Evolutionary conservation across 1,284 basidiomycete genomes (phyloP).

Genomic region (Singerocomus inundabilis): DNA sequence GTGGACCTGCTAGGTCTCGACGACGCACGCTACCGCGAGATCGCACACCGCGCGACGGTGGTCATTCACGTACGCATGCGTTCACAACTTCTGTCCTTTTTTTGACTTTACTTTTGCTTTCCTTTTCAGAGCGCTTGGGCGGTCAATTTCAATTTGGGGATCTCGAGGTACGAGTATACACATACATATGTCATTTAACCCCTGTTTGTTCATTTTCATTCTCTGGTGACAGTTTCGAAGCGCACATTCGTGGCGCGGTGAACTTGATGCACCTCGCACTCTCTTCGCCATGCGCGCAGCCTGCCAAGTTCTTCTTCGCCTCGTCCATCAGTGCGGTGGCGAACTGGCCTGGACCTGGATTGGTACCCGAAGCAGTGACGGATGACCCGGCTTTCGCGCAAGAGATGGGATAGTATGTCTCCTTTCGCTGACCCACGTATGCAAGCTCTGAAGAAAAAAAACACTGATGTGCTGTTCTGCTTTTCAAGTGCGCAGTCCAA

Average conservation of each 20-base stretch:
- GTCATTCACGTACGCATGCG: slow-evolving; percentile 48
- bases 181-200: too few relatives aligned
- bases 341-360: slow-evolving; percentile 30
- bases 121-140: slow-evolving; percentile 43
- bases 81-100: slow-evolving; percentile 19
- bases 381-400: slow-evolving; percentile 39
- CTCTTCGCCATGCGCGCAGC: slow-evolving; percentile 37
- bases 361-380: slow-evolving; percentile 40
- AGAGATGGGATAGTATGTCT: slow-evolving; percentile 54
- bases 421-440: background rate
- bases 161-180: slow-evolving; percentile 43
- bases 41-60: slow-evolving; percentile 39
- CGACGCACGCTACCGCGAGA: slow-evolving; percentile 36
- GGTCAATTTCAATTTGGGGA: slow-evolving; percentile 45
- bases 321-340: slow-evolving; percentile 48
- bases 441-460: too few relatives aligned
- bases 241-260: slow-evolving; percentile 49
- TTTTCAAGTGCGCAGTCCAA: slow-evolving; percentile 39
- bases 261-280: slow-evolving; percentile 55
- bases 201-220: too few relatives aligned
- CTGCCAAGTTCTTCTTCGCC: slow-evolving; percentile 53
- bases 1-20: slow-evolving; percentile 41
- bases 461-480: too few relatives aligned
- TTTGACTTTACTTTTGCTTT: background rate
- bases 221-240: slow-evolving; percentile 39